A percentile compares a stretch with the other conserved stretches of the same genome.
Evolutionary conservation across 176 grass and related monocot genomes (phyloP).

Genomic region (Oryza punctata): DNA sequence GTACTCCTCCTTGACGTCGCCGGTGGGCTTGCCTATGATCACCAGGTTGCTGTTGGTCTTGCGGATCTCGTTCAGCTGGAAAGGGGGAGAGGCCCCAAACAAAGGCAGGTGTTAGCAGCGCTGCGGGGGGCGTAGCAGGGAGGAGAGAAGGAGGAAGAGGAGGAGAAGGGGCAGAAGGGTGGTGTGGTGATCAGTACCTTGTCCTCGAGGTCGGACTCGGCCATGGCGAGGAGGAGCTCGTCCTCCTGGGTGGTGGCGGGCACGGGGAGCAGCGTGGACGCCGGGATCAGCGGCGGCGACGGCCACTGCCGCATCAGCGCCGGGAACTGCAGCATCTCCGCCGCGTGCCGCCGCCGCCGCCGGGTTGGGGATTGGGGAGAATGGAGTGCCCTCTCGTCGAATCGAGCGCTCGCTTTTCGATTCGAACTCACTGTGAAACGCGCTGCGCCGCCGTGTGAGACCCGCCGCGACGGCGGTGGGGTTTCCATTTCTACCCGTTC

Average conservation of each 20-base stretch:
- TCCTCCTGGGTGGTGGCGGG: conserved; percentile 69
- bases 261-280: conserved; percentile 83
- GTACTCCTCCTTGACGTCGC: conserved; percentile 77
- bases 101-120: not conserved
- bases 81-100: not conserved
- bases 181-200: conserved; percentile 38
- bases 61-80: conserved; percentile 71
- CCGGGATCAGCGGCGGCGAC: conserved; percentile 75
- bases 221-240: conserved; percentile 85
- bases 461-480: not conserved
- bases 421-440: not conserved
- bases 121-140: not conserved
- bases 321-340: conserved; percentile 91
- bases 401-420: not conserved
- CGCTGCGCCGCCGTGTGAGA: not conserved
- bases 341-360: conserved; percentile 12
- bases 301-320: conserved; percentile 92
- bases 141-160: too few species aligned
- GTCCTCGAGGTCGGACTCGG: conserved; percentile 82
- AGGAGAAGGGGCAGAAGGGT: not conserved
- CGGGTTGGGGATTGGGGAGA: not conserved
- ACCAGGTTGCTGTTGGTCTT: conserved; percentile 80
- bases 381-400: not conserved
- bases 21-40: conserved; percentile 72
- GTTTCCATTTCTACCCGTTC: not conserved